Evolutionary conservation across 495 filamentous ascomycete genomes (phyloP).

Genomic region (Talaromyces nanjingensis): DNA sequence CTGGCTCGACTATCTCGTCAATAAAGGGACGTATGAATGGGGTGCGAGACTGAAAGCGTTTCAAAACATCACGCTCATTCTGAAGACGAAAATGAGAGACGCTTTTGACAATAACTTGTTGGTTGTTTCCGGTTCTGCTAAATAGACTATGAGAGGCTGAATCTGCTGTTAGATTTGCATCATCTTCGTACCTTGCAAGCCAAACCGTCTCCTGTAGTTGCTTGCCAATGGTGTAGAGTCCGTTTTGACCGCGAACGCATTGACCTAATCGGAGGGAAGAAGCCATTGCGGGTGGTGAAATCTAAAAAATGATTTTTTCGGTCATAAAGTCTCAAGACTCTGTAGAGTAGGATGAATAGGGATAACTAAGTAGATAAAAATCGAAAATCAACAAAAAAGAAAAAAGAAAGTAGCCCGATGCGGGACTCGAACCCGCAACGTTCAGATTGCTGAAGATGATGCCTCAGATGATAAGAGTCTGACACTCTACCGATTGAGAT

Average conservation of each 20-base stretch:
- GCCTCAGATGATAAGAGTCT: constrained; percentile 5
- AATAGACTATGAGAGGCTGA: constrained; percentile 1
- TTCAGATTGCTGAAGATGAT: constrained; percentile 1
- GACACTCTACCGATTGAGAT: constrained; percentile 6
- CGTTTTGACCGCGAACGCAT: too few species aligned
- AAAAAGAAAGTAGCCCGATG: not conserved
- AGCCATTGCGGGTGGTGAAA: not conserved
- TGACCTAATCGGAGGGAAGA: too few species aligned
- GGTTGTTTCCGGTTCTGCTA: constrained; percentile 18
- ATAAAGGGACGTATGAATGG: constrained; percentile 21
- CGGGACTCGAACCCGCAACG: constrained; percentile 5
- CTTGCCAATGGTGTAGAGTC: constrained; percentile 9
- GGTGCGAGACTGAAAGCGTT: constrained; percentile 12
- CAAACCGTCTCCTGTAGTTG: constrained; percentile 8
- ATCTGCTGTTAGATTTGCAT: not conserved
- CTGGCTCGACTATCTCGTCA: constrained; percentile 25
- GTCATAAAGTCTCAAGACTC: too few species aligned
- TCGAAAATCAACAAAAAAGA: not conserved
- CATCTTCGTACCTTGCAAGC: constrained; percentile 8
- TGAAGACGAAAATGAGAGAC: constrained; percentile 22
- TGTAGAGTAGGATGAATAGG: too few species aligned
- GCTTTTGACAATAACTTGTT: constrained; percentile 32
- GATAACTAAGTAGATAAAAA: too few species aligned
- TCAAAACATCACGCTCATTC: constrained; percentile 37
- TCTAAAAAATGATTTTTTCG: not conserved